These are phyloP conservation scores for Colletotrichum liriopes DNA, from an alignment of 2,329 filamentous ascomycete genomes.

Conservation along the genomic window DNA sequence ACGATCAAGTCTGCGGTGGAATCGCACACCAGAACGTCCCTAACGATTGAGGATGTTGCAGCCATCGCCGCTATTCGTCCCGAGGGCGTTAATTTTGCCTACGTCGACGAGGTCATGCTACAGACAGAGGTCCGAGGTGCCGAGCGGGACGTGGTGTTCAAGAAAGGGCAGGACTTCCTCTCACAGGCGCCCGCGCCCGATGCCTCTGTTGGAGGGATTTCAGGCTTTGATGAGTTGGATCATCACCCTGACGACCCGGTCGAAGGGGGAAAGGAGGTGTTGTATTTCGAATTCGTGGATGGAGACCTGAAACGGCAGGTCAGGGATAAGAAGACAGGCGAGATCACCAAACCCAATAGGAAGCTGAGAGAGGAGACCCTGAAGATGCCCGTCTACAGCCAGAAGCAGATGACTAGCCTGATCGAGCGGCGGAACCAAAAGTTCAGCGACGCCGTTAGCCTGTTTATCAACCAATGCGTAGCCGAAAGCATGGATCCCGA, in stretches of 20 bases:
- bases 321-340: constrained; percentile 79
- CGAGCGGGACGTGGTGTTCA: constrained; percentile 76
- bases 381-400: constrained; percentile 93
- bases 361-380: constrained; percentile 84
- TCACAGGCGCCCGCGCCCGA: constrained; percentile 67
- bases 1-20: constrained; percentile 90
- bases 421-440: constrained; percentile 93
- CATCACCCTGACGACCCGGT: constrained; percentile 48
- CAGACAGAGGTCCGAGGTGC: constrained; percentile 84
- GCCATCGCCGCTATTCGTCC: constrained; percentile 85
- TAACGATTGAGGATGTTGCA: constrained; percentile 85
- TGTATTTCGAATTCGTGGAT: constrained; percentile 94
- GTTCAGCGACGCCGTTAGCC: constrained; percentile 83
- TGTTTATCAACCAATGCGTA: constrained; percentile 82
- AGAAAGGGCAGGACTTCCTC: constrained; percentile 68
- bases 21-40: constrained; percentile 79
- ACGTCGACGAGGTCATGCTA: constrained; percentile 87
- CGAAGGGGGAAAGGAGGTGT: constrained; percentile 73
- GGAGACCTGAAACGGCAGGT: constrained; percentile 90
- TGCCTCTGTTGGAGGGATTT: constrained; percentile 70
- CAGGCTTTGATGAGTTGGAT: constrained; percentile 63
- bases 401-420: constrained; percentile 89
- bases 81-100: constrained; percentile 84
- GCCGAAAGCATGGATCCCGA: constrained; percentile 78
- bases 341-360: constrained; percentile 77